Evolutionary conservation across 805 yeast species (phyloP).

Genomic region (Candida caryicola): DNA sequence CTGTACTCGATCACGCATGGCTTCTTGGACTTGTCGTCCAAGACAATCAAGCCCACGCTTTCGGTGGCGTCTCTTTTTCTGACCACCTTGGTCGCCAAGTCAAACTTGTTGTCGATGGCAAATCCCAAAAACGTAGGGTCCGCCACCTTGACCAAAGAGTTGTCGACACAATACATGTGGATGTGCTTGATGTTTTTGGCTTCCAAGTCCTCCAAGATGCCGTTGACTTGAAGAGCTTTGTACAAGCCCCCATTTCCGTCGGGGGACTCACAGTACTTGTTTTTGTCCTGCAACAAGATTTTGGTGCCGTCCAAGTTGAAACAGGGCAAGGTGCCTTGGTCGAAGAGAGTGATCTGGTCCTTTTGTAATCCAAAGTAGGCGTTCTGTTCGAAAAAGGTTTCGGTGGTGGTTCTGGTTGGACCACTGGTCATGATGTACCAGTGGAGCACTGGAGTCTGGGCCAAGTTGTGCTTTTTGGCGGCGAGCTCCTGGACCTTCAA

Average conservation of each 20-base stretch:
- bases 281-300: constrained; percentile 58
- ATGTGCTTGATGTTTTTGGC: constrained; percentile 75
- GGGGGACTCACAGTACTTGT: constrained; percentile 75
- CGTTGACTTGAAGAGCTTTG: constrained; percentile 67
- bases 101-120: constrained; percentile 62
- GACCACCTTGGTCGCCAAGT: constrained; percentile 90
- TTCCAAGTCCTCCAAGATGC: constrained; percentile 65
- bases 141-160: constrained; percentile 85
- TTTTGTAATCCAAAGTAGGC: constrained; percentile 66
- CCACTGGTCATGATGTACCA: constrained; percentile 96
- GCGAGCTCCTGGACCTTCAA: constrained; percentile 60
- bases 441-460: constrained; percentile 41
- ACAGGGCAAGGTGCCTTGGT: constrained; percentile 96
- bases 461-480: constrained; percentile 21
- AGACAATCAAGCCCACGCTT: constrained; percentile 87
- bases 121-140: constrained; percentile 91
- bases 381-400: constrained; percentile 59
- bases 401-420: constrained; percentile 78
- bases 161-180: constrained; percentile 97
- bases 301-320: constrained; percentile 66
- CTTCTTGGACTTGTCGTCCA: constrained; percentile 48
- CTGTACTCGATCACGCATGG: constrained; percentile 96
- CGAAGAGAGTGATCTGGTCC: constrained; percentile 70
- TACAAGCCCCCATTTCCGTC: constrained; percentile 98
- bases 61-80: constrained; percentile 86